phyloP scores from a whole-genome alignment of 768 basidiomycete genomes.

The Russula emetica region DNA sequence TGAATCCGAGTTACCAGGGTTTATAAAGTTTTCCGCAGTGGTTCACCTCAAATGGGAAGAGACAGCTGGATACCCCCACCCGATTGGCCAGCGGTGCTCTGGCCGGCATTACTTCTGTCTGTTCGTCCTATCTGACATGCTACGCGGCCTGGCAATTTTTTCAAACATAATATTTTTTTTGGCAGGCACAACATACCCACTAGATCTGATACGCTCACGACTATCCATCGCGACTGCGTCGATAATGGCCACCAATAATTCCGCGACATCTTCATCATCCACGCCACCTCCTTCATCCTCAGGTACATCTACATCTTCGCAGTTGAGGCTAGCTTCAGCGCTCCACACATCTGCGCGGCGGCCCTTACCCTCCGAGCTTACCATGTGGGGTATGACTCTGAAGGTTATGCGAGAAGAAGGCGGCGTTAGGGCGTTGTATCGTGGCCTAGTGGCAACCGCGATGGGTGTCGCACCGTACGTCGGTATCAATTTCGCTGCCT shows the following conservation, averaged over 20 bases:
- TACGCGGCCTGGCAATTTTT: conserved; percentile 1
- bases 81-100: conserved; percentile 82
- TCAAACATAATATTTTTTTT: conserved; percentile 7
- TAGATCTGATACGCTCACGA: conserved; percentile 90
- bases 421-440: conserved; percentile 79
- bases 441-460: conserved; percentile 79
- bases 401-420: conserved; percentile 93
- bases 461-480: conserved; percentile 88
- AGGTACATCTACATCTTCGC: conserved; percentile 31
- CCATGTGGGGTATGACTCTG: conserved; percentile 84
- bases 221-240: conserved; percentile 93
- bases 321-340: conserved; percentile 44
- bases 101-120: conserved; percentile 92
- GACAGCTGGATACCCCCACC: conserved; percentile 81
- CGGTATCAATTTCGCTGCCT: conserved; percentile 89
- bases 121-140: conserved; percentile 44
- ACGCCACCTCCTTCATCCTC: conserved; percentile 31
- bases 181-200: conserved; percentile 79
- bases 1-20: neutral
- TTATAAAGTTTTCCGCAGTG: conserved; percentile 40
- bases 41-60: conserved; percentile 66
- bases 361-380: conserved; percentile 47
- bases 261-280: conserved; percentile 26
- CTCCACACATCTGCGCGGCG: conserved; percentile 52
- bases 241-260: conserved; percentile 36